phyloP scores from a whole-genome alignment of 257 asterid species.

The Ehretia macrophylla region DNA sequence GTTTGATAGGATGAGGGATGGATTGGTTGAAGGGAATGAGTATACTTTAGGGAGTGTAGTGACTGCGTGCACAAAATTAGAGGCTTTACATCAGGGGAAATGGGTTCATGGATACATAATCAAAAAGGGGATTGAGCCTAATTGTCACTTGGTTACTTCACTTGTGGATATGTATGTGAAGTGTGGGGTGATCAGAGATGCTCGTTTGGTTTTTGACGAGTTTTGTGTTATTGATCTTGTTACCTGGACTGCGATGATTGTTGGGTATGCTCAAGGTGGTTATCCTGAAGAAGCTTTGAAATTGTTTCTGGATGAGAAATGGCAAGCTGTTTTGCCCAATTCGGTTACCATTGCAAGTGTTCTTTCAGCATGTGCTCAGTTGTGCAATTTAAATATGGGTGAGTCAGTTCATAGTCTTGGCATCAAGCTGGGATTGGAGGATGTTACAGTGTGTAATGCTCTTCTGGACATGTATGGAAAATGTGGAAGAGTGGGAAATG shows the following conservation, averaged over 20 bases:
- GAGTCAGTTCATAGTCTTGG: slow-evolving; percentile 43
- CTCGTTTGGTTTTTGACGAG: slow-evolving; percentile 45
- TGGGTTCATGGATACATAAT: slow-evolving; percentile 63
- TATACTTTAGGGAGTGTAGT: slow-evolving; percentile 48
- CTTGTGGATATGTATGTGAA: slow-evolving; percentile 55
- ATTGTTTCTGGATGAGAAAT: slow-evolving; percentile 45
- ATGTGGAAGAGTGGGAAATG: slow-evolving; percentile 35
- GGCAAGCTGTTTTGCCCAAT: slow-evolving; percentile 39
- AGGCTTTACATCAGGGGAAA: slow-evolving; percentile 55
- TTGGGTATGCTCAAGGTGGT: slow-evolving; percentile 51
- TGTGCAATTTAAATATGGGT: slow-evolving; percentile 35
- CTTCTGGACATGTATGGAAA: slow-evolving; percentile 52
- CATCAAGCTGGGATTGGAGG: slow-evolving; percentile 43
- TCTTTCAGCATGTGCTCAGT: slow-evolving; percentile 56
- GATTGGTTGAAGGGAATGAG: slow-evolving; percentile 43
- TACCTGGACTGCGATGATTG: slow-evolving; percentile 59
- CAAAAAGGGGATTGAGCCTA: slow-evolving; percentile 35
- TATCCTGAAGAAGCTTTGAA: slow-evolving; percentile 42
- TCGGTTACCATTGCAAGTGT: slow-evolving; percentile 41
- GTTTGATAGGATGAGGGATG: slow-evolving; percentile 58
- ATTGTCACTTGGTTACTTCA: slow-evolving; percentile 37
- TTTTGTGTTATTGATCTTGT: slow-evolving; percentile 31
- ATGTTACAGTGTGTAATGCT: slow-evolving; percentile 45
- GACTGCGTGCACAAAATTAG: slow-evolving; percentile 49
- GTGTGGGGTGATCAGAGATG: slow-evolving; percentile 46